Conservation (phyloP, 495 filamentous ascomycete genomes). For the Annulohypoxylon bovei region DNA sequence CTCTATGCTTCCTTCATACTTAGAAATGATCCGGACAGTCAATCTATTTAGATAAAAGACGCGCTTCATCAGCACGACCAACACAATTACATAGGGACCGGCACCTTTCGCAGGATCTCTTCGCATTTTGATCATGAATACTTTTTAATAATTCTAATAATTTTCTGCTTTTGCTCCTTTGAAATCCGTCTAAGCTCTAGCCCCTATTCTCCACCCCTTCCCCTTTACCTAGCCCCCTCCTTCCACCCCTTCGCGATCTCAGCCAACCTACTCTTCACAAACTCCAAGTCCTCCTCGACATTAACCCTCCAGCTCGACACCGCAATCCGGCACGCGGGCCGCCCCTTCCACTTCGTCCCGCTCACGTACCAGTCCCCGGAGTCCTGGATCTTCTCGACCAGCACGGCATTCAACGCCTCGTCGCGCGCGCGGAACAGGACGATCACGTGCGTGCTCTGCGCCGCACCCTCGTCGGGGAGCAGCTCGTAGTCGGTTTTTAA, state of each 20-base stretch:
- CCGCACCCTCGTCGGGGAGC: conserved; percentile 60
- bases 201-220: background rate
- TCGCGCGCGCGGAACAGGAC: conserved; percentile 84
- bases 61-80: background rate
- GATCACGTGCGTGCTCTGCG: conserved; percentile 70
- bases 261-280: conserved; percentile 52
- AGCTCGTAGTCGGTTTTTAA: conserved; percentile 68
- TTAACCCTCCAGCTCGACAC: conserved; percentile 84
- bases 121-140: background rate
- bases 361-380: conserved; percentile 82
- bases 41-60: background rate
- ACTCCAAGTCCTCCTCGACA: conserved; percentile 62
- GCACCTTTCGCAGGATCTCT: background rate
- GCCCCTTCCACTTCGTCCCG: conserved; percentile 78
- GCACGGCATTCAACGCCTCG: conserved; percentile 67
- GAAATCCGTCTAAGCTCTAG: background rate
- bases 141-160: background rate
- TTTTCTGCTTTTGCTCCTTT: background rate
- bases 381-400: conserved; percentile 77
- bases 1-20: background rate
- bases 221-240: conserved; percentile 13
- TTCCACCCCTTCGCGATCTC: conserved; percentile 33
- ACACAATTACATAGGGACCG: background rate
- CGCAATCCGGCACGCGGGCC: conserved; percentile 79
- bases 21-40: background rate